Percentiles rank a stretch among this genome's conserved stretches.
phyloP scores from a whole-genome alignment of 164 flowering plant genomes.

The Berberis thunbergii region DNA sequence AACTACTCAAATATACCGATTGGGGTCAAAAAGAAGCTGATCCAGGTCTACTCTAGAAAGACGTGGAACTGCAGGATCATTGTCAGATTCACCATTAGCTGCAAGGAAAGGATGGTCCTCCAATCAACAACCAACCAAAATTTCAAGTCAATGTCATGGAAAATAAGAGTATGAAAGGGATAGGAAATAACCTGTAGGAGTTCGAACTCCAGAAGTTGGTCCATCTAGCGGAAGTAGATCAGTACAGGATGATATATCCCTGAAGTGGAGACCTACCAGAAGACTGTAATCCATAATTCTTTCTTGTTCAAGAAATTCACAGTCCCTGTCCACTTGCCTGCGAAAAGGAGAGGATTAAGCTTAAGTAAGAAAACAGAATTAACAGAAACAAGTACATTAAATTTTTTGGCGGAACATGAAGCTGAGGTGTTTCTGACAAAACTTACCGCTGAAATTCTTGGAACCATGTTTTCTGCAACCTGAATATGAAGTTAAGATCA shows the following conservation, averaged over 20 bases:
- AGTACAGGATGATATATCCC: slow-evolving; percentile 29
- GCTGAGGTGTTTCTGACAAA: not conserved
- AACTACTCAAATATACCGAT: slow-evolving; percentile 17
- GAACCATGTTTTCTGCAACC: slow-evolving; percentile 56
- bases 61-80: slow-evolving; percentile 23
- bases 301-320: slow-evolving; percentile 73
- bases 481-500: slow-evolving; percentile 65
- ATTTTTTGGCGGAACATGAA: not conserved
- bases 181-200: slow-evolving; percentile 24
- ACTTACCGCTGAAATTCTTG: slow-evolving; percentile 62
- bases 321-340: slow-evolving; percentile 81
- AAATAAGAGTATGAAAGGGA: not conserved
- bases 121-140: not conserved
- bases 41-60: slow-evolving; percentile 44
- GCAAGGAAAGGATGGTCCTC: slow-evolving; percentile 3
- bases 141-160: not conserved
- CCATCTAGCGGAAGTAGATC: slow-evolving; percentile 18
- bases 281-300: slow-evolving; percentile 84
- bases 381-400: not conserved
- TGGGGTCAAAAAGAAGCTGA: slow-evolving; percentile 33
- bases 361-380: not conserved
- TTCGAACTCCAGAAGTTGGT: slow-evolving; percentile 28
- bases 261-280: slow-evolving; percentile 70
- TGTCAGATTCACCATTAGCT: slow-evolving; percentile 32
- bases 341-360: not conserved